Evolutionary conservation across 2,329 filamentous ascomycete species (phyloP).

Genomic region (Fusarium goolgardi): DNA sequence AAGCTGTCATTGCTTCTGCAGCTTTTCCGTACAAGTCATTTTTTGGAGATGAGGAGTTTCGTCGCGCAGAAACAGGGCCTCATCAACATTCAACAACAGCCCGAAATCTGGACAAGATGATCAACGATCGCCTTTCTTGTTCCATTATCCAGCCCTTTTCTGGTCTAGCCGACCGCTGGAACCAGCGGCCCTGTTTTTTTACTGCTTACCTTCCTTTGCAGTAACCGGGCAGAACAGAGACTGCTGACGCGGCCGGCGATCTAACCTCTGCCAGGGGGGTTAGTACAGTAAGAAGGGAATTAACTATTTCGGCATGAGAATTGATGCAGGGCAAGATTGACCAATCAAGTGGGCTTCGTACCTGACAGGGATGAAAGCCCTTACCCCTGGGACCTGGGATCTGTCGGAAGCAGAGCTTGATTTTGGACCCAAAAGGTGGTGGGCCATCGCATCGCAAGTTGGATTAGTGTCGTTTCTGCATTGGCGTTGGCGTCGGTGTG

Average conservation of each 20-base stretch:
- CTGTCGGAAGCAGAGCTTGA: constrained; percentile 33
- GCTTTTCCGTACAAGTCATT: constrained; percentile 11
- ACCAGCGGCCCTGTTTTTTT: constrained; percentile 16
- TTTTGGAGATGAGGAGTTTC: constrained; percentile 12
- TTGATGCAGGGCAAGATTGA: constrained; percentile 11
- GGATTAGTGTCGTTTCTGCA: constrained; percentile 31
- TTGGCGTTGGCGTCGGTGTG: constrained; percentile 38
- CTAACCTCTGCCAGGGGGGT: constrained; percentile 18
- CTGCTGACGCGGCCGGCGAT: constrained; percentile 43
- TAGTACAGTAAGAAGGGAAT: constrained; percentile 16
- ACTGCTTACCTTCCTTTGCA: constrained; percentile 19
- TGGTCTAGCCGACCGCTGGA: constrained; percentile 29
- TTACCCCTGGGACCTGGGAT: constrained; percentile 25
- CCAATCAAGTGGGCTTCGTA: constrained; percentile 42
- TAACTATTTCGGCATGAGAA: constrained; percentile 15
- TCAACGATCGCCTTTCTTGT: constrained; percentile 19
- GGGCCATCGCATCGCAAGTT: constrained; percentile 16
- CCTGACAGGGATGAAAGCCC: constrained; percentile 40
- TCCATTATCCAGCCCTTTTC: constrained; percentile 16
- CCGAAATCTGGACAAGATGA: constrained; percentile 15
- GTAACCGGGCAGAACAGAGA: constrained; percentile 17
- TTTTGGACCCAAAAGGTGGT: constrained; percentile 38
- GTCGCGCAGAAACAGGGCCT: constrained; percentile 3
- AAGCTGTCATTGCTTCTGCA: not conserved
- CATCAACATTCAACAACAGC: constrained; percentile 4